phyloP scores from a whole-genome alignment of 352 stramenopile genomes.

The Phytophthora ohioensis region DNA sequence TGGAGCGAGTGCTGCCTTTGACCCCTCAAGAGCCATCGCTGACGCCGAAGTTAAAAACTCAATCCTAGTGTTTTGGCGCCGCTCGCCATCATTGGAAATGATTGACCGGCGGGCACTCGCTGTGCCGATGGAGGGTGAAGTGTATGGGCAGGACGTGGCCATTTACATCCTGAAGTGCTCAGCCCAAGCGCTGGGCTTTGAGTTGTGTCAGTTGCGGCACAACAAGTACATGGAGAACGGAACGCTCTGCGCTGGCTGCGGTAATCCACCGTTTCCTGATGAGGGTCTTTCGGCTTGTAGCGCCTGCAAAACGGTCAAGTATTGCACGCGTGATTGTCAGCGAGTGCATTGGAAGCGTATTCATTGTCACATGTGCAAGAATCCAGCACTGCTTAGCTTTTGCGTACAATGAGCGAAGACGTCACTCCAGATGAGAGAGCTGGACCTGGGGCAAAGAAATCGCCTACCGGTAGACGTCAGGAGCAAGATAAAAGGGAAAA shows the following conservation, averaged over 20 bases:
- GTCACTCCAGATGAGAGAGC: slow-evolving; percentile 30
- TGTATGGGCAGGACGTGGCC: slow-evolving; percentile 39
- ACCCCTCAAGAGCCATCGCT: slow-evolving; percentile 15
- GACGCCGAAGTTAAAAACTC: slow-evolving; percentile 29
- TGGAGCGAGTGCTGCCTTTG: slow-evolving; percentile 6
- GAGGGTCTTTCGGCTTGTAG: slow-evolving; percentile 33
- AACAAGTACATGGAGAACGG: slow-evolving; percentile 37
- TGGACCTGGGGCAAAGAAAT: neutral
- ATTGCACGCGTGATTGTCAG: slow-evolving; percentile 46
- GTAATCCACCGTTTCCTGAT: slow-evolving; percentile 19
- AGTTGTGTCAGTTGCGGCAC: slow-evolving; percentile 37
- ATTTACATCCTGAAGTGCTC: slow-evolving; percentile 39
- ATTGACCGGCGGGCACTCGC: slow-evolving; percentile 35
- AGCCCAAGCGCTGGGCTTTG: slow-evolving; percentile 30
- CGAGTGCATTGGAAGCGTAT: slow-evolving; percentile 44
- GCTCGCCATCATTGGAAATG: slow-evolving; percentile 29
- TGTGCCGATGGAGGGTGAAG: slow-evolving; percentile 29
- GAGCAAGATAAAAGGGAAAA: slow-evolving; percentile 2
- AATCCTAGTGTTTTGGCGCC: slow-evolving; percentile 43
- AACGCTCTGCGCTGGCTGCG: slow-evolving; percentile 30
- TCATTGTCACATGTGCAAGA: slow-evolving; percentile 42
- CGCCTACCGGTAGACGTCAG: neutral
- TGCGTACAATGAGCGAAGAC: slow-evolving; percentile 39
- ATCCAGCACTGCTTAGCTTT: slow-evolving; percentile 26
- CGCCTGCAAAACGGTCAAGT: slow-evolving; percentile 41